A percentile compares a stretch with the other conserved stretches of the same genome.
These are phyloP conservation scores for Salvia rosmarinus DNA, from an alignment of 257 asterid genomes.

Conservation along the genomic window DNA sequence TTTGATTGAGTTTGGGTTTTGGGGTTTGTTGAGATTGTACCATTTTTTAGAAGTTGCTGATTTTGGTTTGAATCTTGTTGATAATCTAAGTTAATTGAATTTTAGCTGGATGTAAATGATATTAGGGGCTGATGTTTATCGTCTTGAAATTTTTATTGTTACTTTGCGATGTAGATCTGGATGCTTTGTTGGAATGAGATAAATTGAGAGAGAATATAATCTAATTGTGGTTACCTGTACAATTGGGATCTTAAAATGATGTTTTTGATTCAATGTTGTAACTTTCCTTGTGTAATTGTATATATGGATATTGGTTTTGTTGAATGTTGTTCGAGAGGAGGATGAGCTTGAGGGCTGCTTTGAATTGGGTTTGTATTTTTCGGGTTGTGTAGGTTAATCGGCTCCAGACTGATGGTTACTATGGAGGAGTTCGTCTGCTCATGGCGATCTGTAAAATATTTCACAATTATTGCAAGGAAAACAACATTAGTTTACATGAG, in stretches of 20 bases:
- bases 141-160: conserved; percentile 10
- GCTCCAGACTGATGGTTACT: conserved; percentile 80
- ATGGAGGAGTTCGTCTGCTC: conserved; percentile 92
- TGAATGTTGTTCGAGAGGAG: conserved; percentile 6
- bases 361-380: conserved; percentile 11
- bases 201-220: background rate
- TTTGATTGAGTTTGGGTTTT: background rate
- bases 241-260: conserved; percentile 17
- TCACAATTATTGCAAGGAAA: conserved; percentile 64
- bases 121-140: conserved; percentile 4
- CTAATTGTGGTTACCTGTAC: conserved; percentile 1
- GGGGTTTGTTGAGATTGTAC: background rate
- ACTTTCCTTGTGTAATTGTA: background rate
- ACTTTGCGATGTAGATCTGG: conserved; percentile 25
- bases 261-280: conserved; percentile 20
- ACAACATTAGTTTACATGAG: conserved; percentile 52
- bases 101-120: conserved; percentile 1
- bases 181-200: background rate
- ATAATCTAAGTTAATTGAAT: background rate
- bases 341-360: background rate
- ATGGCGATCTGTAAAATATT: conserved; percentile 83
- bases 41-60: conserved; percentile 1
- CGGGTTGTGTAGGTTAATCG: conserved; percentile 63
- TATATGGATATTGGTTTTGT: background rate
- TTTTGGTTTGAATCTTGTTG: background rate